These are phyloP conservation scores for Lactarius deliciosus DNA, from an alignment of 768 basidiomycete species.

Conservation along the genomic window DNA sequence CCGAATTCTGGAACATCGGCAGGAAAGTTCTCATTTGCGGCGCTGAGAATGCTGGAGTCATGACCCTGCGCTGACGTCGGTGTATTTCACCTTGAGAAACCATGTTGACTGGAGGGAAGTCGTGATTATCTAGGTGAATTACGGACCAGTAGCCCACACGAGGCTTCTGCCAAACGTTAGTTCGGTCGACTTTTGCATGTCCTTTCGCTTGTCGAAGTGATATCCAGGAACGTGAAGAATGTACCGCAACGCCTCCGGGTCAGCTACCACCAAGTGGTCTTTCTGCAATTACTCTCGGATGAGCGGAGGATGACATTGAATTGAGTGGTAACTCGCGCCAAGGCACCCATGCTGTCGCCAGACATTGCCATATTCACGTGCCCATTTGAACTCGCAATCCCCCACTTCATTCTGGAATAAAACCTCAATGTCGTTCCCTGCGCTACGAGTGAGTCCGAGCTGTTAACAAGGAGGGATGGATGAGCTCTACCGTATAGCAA, in stretches of 20 bases:
- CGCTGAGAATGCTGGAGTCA: slow-evolving; percentile 34
- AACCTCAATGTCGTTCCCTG: no score
- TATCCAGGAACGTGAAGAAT: slow-evolving; percentile 35
- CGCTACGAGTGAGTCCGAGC: no score
- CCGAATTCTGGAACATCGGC: slow-evolving; percentile 30
- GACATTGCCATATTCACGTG: slow-evolving; percentile 29
- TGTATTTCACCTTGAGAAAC: slow-evolving; percentile 28
- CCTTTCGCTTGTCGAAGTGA: slow-evolving; percentile 26
- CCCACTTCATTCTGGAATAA: slow-evolving; percentile 21
- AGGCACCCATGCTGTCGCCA: slow-evolving; percentile 30
- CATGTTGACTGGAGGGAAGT: background rate
- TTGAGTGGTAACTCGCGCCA: slow-evolving; percentile 25
- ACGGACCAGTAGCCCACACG: slow-evolving; percentile 28
- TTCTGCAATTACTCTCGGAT: slow-evolving; percentile 20
- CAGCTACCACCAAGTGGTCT: slow-evolving; percentile 6
- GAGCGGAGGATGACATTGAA: background rate
- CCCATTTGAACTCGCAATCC: slow-evolving; percentile 26
- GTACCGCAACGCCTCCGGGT: slow-evolving; percentile 33
- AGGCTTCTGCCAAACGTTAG: slow-evolving; percentile 29
- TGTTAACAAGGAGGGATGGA: no score
- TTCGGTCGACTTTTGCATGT: slow-evolving; percentile 18
- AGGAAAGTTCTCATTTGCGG: slow-evolving; percentile 31
- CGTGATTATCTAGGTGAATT: background rate
- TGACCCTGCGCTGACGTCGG: slow-evolving; percentile 31
- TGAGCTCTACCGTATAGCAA: no score